phyloP scores from a whole-genome alignment of 2,329 filamentous ascomycete species.

The Sclerotinia borealis region DNA sequence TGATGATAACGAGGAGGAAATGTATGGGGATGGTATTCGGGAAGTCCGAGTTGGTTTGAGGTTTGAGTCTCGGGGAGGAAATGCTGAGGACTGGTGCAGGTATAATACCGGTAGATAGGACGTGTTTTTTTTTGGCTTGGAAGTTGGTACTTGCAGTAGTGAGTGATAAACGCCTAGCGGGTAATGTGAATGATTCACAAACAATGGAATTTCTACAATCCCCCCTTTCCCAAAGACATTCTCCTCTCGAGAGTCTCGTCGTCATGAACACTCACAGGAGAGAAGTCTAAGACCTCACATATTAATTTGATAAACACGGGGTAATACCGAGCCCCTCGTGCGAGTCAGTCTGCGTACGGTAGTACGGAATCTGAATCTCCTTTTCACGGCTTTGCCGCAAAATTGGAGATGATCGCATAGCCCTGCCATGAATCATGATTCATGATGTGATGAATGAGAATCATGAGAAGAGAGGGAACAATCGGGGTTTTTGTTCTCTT shows the following conservation, averaged over 20 bases:
- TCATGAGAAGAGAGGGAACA: neutral
- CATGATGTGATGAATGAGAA: no score
- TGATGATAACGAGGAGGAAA: neutral
- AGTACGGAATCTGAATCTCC: neutral
- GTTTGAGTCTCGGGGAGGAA: neutral
- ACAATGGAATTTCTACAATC: neutral
- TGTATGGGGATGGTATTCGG: neutral
- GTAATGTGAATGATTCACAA: neutral
- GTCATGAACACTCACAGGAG: neutral
- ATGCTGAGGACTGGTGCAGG: slow-evolving; percentile 3
- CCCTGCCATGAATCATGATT: neutral
- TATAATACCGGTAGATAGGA: neutral
- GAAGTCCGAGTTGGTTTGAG: neutral
- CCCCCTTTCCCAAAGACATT: neutral
- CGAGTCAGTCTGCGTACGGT: neutral
- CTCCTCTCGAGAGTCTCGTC: neutral
- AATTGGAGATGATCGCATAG: neutral
- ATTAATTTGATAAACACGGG: slow-evolving; percentile 2
- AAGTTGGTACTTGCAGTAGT: neutral
- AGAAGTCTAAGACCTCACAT: neutral
- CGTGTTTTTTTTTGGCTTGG: neutral
- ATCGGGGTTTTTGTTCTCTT: neutral
- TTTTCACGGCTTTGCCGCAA: slow-evolving; percentile 1
- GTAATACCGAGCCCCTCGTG: neutral
- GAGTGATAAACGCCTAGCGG: neutral